phyloP scores from a whole-genome alignment of 164 flowering plant genomes.

The Aristolochia contorta region DNA sequence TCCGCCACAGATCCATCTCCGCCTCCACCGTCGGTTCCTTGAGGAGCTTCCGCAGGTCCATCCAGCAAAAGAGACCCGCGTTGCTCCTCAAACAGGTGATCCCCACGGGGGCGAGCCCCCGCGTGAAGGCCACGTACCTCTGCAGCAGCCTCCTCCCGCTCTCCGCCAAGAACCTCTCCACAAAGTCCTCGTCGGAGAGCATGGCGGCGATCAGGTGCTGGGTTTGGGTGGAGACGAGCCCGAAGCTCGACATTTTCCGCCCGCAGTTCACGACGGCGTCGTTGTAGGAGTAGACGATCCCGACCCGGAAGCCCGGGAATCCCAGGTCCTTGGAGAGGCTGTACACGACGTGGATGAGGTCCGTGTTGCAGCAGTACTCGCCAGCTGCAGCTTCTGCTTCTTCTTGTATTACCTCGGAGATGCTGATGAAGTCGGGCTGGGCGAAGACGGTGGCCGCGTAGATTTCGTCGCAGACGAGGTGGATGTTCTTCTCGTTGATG shows the following conservation, averaged over 20 bases:
- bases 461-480: slow-evolving; percentile 67
- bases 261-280: slow-evolving; percentile 45
- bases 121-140: slow-evolving; percentile 12
- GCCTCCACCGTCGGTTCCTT: slow-evolving; percentile 47
- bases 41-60: slow-evolving; percentile 58
- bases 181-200: slow-evolving; percentile 55
- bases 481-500: slow-evolving; percentile 68
- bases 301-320: slow-evolving; percentile 66
- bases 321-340: slow-evolving; percentile 78
- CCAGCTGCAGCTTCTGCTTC: no score
- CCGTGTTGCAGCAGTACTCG: slow-evolving; percentile 35
- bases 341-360: slow-evolving; percentile 64
- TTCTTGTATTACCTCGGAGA: slow-evolving; percentile 46
- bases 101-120: slow-evolving; percentile 19
- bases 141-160: slow-evolving; percentile 29
- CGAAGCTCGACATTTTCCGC: slow-evolving; percentile 53
- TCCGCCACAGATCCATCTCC: slow-evolving; percentile 59
- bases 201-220: slow-evolving; percentile 45
- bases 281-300: slow-evolving; percentile 56
- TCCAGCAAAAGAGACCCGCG: slow-evolving; percentile 78
- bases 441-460: slow-evolving; percentile 61
- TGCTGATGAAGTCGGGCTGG: slow-evolving; percentile 49
- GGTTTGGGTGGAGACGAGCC: slow-evolving; percentile 54
- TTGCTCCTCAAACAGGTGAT: slow-evolving; percentile 54
- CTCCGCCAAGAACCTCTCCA: slow-evolving; percentile 24